These are phyloP conservation scores for Rosa persica DNA, from an alignment of 306 rosid genomes.

Conservation along the genomic window DNA sequence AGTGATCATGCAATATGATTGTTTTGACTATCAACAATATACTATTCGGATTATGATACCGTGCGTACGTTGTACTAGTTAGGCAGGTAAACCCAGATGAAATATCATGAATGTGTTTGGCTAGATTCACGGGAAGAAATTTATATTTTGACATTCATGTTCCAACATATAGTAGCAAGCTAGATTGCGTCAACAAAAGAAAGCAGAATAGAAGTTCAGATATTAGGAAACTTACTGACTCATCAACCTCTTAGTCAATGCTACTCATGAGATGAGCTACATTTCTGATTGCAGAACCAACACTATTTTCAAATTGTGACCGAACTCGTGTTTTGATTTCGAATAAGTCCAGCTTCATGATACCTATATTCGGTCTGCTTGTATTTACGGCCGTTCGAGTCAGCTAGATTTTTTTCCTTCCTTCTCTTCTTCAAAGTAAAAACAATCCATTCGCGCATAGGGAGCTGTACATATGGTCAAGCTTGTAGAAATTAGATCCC, in stretches of 20 bases:
- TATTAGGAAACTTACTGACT: neutral
- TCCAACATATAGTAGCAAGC: neutral
- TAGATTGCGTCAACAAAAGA: neutral
- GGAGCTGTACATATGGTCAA: neutral
- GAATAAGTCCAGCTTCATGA: neutral
- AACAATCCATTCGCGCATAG: neutral
- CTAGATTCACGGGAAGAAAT: neutral
- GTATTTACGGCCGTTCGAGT: neutral
- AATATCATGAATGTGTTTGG: neutral
- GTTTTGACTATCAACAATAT: too few species aligned
- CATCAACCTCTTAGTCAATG: neutral
- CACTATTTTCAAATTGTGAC: neutral
- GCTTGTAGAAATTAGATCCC: neutral
- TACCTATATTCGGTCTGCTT: neutral
- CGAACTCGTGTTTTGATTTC: neutral
- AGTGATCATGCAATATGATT: too few species aligned
- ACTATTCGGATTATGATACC: neutral
- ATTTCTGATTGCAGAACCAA: neutral
- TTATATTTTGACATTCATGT: neutral
- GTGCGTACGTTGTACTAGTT: neutral
- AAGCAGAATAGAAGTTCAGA: neutral
- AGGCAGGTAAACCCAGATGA: neutral
- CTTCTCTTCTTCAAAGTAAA: neutral
- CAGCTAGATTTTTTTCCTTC: neutral
- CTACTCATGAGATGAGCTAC: neutral